Evolutionary conservation across 1,284 basidiomycete species (phyloP), one percentile per base, ranked within the genome.

Genomic region (Austroboletus novae-zelandiae): DNA sequence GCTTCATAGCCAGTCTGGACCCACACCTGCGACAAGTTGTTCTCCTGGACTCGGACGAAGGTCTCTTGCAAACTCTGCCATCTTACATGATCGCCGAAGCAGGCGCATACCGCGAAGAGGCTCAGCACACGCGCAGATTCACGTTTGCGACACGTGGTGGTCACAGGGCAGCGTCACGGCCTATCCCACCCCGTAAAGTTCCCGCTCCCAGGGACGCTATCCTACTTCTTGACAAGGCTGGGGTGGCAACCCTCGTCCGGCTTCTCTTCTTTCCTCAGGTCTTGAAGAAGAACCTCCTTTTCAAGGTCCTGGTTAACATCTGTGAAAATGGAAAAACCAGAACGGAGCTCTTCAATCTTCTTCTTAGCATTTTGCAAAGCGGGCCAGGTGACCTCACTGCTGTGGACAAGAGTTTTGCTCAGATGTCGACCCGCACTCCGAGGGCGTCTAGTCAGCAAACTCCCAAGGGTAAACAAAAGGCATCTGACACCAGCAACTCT

Each of bases 221-320:
- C 27, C 93, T 95, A 63, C 80, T 99, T 4, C 80, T 99, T 34
- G 97, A 99, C 68, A 96, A 93, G 65, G 72, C 83, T 17, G 93
- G 94, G 7, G 83, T 99, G 43, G 91, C 95, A 1, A 86, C 91
- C 20, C 83, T 99, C 8, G 85, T 98, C 31, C 87, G 96, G 31
- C 80, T 99, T 9, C 81, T 99, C 18, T 99, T 98, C 79, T 98
- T 95, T 79, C 97, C 96, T 7, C 91, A 98, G 60, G 86, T 94
- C 37, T 76, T 93, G 54, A 86, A 86, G 70, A 92, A 94, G 72
- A 89, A 83, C 36, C 74, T 89, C 20, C 78, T 99, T 18, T 91
- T 94, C 71, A 90, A 91, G 66, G 89, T 98, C 2, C 83, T 99
- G 27, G 87, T 92, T 56, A 96, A 99, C 66, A 77, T 99, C 5